Evolutionary conservation across 352 stramenopile genomes (phyloP), one percentile per base, ranked within the genome.

Genomic region (Phytophthora pluvialis): DNA sequence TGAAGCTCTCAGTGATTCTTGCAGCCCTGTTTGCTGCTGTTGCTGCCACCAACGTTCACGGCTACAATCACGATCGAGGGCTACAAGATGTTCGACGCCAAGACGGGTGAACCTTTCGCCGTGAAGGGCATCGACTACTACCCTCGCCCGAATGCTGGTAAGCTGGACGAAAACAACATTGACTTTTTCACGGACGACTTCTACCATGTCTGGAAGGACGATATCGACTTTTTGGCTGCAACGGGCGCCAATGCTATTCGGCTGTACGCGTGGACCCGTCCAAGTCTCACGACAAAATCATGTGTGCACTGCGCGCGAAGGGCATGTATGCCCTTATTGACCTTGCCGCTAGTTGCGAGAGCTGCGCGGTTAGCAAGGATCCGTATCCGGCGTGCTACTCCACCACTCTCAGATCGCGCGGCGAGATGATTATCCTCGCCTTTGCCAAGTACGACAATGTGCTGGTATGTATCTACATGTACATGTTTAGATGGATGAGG

Each of bases 101-200:
- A 83, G 33, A 93, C 80, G 0, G 81, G 80, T 32, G 70, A 77
- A 21, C 75, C 89, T 40, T 84, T 95, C 55, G 68, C 72, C 1
- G 75, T 90, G n/a, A 75, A 77, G 11, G 89, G 89, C n/a, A 83
- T 97, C 35, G 86, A 90, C 60, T 96, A 96, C 64, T 94, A 94
- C 62, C 88, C 88, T 26, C 81, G 89, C 2, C 86, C 89, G 0
- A 97, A 97, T 44, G 40, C 72, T 15, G 89, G 89, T 6, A 51
- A 75, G 5, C 60, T 87, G 16, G 56, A 92, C 50, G 58, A 64
- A 3, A 94, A 96, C 70, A 94, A 88, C 67, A 43, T 88, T 38
- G 90, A 97, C 50, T 87, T 93, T 43, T 96, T 94, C 70, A 94
- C 88, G 39, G 83, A 96, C 63, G 80, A 25, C 13, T 38, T 89